These are phyloP conservation scores for Inosperma sp. DNA, from an alignment of 768 basidiomycete species.

Conservation along the genomic window DNA sequence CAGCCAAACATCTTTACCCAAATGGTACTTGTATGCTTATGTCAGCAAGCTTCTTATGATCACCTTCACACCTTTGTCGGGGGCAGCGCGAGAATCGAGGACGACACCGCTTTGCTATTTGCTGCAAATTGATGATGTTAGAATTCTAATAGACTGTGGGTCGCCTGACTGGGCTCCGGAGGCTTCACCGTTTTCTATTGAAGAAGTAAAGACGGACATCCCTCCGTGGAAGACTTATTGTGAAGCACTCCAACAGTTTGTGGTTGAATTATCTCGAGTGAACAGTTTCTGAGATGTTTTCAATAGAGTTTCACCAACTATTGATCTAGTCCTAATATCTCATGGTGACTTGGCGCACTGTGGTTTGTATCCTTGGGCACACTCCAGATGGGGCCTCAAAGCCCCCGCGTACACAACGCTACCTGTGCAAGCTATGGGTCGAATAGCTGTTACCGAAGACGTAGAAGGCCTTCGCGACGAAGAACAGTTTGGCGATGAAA, in stretches of 20 bases:
- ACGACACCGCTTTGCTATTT: slow-evolving; percentile 75
- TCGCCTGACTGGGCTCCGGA: slow-evolving; percentile 84
- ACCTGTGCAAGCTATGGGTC: slow-evolving; percentile 93
- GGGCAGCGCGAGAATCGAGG: slow-evolving; percentile 65
- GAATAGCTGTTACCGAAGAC: slow-evolving; percentile 87
- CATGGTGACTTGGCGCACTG: slow-evolving; percentile 88
- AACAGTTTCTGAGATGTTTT: slow-evolving; percentile 7
- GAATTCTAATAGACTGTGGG: slow-evolving; percentile 92
- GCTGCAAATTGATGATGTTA: slow-evolving; percentile 90
- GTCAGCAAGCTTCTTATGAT: slow-evolving; percentile 56
- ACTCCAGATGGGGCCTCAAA: slow-evolving; percentile 79
- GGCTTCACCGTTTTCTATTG: slow-evolving; percentile 32
- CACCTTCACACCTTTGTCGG: slow-evolving; percentile 89
- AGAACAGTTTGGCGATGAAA: slow-evolving; percentile 55
- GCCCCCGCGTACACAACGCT: slow-evolving; percentile 93
- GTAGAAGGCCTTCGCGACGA: slow-evolving; percentile 76
- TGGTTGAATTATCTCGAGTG: slow-evolving; percentile 14
- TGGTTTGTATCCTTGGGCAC: slow-evolving; percentile 91
- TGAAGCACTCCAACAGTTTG: slow-evolving; percentile 61
- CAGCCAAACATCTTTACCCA: slow-evolving; percentile 16
- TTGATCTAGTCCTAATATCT: slow-evolving; percentile 90
- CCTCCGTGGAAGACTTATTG: slow-evolving; percentile 65
- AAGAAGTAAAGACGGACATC: slow-evolving; percentile 28
- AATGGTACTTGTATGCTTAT: slow-evolving; percentile 6
- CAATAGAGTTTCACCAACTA: slow-evolving; percentile 64